Conservation (phyloP, 1,284 basidiomycete genomes). For the Cutaneotrichosporon sp. region DNA sequence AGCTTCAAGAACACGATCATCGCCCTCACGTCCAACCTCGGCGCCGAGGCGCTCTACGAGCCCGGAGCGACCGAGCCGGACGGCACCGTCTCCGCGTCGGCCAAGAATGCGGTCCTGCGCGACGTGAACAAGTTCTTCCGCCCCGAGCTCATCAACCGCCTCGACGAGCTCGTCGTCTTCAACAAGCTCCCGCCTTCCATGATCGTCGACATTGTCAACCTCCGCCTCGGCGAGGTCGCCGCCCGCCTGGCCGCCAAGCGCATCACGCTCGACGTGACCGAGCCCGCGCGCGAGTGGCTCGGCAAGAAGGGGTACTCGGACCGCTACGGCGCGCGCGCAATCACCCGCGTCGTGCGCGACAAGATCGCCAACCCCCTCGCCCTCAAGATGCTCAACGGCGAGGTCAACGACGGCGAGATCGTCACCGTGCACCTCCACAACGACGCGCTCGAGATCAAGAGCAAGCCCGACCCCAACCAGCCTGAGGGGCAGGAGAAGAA, state of each 20-base stretch:
- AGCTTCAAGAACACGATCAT: slow-evolving; percentile 76
- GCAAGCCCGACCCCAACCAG: slow-evolving; percentile 22
- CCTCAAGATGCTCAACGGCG: slow-evolving; percentile 70
- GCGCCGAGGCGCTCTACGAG: slow-evolving; percentile 71
- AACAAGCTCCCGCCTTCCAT: slow-evolving; percentile 76
- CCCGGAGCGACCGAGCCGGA: slow-evolving; percentile 64
- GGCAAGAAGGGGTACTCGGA: slow-evolving; percentile 80
- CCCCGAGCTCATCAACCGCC: slow-evolving; percentile 85
- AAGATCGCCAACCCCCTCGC: slow-evolving; percentile 77
- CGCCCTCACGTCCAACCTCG: slow-evolving; percentile 92
- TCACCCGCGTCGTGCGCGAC: slow-evolving; percentile 74
- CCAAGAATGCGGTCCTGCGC: slow-evolving; percentile 70
- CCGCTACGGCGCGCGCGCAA: slow-evolving; percentile 79
- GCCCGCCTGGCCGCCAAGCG: slow-evolving; percentile 64
- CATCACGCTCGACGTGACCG: slow-evolving; percentile 72
- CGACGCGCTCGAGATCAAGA: slow-evolving; percentile 43
- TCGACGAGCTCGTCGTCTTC: slow-evolving; percentile 85
- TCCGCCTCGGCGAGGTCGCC: slow-evolving; percentile 75
- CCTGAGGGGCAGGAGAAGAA: background rate
- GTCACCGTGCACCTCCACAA: slow-evolving; percentile 61
- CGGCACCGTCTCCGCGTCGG: slow-evolving; percentile 67
- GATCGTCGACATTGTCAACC: slow-evolving; percentile 73
- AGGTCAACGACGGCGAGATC: slow-evolving; percentile 70
- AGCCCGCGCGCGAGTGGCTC: slow-evolving; percentile 69
- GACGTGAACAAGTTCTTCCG: slow-evolving; percentile 78